Conservation (phyloP, 2,329 filamentous ascomycete species). For the Gaeumannomyces tritici region DNA sequence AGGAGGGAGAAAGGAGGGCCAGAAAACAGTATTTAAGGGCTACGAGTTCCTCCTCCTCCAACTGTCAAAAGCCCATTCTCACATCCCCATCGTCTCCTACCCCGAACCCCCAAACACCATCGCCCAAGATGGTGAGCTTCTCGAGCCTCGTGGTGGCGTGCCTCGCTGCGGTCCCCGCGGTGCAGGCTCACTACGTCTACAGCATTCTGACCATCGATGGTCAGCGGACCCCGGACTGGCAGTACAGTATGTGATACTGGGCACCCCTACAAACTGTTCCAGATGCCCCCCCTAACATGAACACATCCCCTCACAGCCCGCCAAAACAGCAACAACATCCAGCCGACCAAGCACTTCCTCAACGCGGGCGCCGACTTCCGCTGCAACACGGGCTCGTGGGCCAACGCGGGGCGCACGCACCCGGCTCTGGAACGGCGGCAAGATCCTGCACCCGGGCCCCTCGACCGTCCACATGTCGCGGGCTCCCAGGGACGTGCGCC, state of each 20-base stretch:
- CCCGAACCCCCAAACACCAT: no score
- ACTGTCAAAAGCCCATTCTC: no score
- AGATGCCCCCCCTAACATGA: no score
- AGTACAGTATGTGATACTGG: constrained; percentile 7
- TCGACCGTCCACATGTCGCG: constrained; percentile 22
- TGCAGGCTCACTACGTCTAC: constrained; percentile 18
- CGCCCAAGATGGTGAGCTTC: no score
- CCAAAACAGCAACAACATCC: constrained; percentile 16
- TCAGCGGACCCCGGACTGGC: constrained; percentile 6
- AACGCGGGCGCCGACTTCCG: constrained; percentile 25
- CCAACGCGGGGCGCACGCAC: constrained; percentile 23
- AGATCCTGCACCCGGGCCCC: constrained; percentile 27
- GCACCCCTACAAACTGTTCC: no score
- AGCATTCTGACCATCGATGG: constrained; percentile 15
- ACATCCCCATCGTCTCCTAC: no score
- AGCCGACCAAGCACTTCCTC: constrained; percentile 24
- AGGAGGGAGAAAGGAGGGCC: no score
- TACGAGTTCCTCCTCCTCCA: no score
- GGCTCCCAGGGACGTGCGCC: constrained; percentile 7
- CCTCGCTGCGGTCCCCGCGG: no score
- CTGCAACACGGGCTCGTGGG: constrained; percentile 26
- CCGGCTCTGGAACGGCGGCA: constrained; percentile 17
- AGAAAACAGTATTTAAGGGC: no score
- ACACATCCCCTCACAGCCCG: no score
- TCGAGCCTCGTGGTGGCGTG: no score